phyloP scores from a whole-genome alignment of 495 filamentous ascomycete species.

The Neurospora sp. region DNA sequence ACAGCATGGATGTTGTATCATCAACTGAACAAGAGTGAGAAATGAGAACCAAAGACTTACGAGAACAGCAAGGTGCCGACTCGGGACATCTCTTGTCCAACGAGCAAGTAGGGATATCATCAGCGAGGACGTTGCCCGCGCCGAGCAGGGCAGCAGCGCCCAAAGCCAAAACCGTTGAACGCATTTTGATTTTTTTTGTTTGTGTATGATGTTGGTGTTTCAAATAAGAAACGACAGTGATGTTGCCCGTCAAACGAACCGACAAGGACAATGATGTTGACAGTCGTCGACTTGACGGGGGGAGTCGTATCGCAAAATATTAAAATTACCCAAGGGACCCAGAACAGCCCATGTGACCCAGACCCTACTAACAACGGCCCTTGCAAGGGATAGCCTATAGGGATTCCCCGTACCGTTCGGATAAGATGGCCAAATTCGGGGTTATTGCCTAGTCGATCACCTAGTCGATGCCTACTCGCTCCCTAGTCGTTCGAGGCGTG shows the following conservation, averaged over 20 bases:
- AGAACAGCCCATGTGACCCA: neutral
- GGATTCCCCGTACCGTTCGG: neutral
- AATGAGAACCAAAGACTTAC: constrained; percentile 45
- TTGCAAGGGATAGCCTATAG: neutral
- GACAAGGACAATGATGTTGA: neutral
- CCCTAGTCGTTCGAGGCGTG: neutral
- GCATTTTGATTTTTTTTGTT: neutral
- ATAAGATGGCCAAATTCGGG: neutral
- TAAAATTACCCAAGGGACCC: neutral
- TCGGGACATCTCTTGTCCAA: constrained; percentile 61
- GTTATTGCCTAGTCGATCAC: neutral
- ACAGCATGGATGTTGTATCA: neutral
- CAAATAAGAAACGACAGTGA: neutral
- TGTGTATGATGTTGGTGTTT: neutral
- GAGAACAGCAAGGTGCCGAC: constrained; percentile 79
- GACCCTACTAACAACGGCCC: neutral
- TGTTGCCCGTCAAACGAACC: neutral
- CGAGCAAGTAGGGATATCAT: constrained; percentile 21
- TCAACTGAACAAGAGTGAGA: neutral
- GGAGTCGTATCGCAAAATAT: neutral
- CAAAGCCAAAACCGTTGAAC: constrained; percentile 19
- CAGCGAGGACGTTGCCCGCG: constrained; percentile 28
- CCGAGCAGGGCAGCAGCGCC: constrained; percentile 32
- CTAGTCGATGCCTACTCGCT: neutral
- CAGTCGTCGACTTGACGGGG: neutral